A percentile compares a stretch with the other conserved stretches of the same genome.
phyloP scores from a whole-genome alignment of 2,329 filamentous ascomycete genomes.

The Phialophora macrospora region DNA sequence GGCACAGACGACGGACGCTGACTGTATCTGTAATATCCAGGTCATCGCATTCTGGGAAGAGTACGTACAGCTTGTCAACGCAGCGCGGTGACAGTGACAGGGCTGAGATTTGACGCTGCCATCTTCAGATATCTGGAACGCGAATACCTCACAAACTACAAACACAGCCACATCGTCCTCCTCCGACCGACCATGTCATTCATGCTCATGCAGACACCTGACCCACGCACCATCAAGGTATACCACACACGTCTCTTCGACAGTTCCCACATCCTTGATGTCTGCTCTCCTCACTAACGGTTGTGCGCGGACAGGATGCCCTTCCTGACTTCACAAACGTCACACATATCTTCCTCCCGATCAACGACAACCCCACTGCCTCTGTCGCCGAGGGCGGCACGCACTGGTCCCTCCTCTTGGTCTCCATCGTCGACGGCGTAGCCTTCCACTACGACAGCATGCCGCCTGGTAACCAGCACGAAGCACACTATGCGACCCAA shows the following conservation, averaged over 20 bases:
- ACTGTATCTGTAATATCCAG: slow-evolving; percentile 50
- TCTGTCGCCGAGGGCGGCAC: slow-evolving; percentile 82
- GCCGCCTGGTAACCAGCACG: slow-evolving; percentile 72
- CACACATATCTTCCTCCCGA: slow-evolving; percentile 92
- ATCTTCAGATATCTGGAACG: slow-evolving; percentile 74
- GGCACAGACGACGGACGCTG: slow-evolving; percentile 2
- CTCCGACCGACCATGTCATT: slow-evolving; percentile 92
- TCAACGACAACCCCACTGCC: slow-evolving; percentile 84
- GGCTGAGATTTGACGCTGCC: slow-evolving; percentile 22
- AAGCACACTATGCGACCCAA: slow-evolving; percentile 71
- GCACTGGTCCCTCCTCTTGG: slow-evolving; percentile 92
- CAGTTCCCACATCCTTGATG: not conserved
- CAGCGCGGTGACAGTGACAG: not conserved
- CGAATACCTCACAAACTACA: slow-evolving; percentile 79
- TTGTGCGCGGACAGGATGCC: slow-evolving; percentile 60
- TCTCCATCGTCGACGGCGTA: slow-evolving; percentile 83
- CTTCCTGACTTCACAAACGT: slow-evolving; percentile 79
- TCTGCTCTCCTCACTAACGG: not conserved
- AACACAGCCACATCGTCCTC: slow-evolving; percentile 83
- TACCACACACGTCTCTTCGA: not conserved
- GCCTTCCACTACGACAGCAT: slow-evolving; percentile 97
- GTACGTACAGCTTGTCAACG: slow-evolving; percentile 55
- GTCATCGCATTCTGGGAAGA: slow-evolving; percentile 99
- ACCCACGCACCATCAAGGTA: slow-evolving; percentile 58
- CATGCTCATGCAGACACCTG: slow-evolving; percentile 76